These are phyloP conservation scores for Erythrophleum fordii DNA, from an alignment of 306 rosid genomes.

Conservation along the genomic window DNA sequence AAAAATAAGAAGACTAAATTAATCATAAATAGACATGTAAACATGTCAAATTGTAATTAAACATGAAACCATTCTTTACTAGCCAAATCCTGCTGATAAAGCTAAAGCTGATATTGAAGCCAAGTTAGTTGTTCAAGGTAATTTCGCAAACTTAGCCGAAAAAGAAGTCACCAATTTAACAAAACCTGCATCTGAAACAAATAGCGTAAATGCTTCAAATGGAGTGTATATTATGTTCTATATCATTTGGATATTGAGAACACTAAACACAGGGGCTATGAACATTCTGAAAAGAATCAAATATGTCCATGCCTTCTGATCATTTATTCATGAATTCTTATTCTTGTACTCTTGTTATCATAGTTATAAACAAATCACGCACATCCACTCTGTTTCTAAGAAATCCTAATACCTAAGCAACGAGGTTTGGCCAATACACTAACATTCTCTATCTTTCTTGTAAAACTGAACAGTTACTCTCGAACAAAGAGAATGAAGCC, in stretches of 20 bases:
- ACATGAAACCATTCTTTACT: background rate
- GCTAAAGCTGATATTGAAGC: background rate
- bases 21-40: background rate
- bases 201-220: background rate
- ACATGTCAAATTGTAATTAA: background rate
- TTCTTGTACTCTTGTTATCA: background rate
- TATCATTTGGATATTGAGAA: background rate
- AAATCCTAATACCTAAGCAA: background rate
- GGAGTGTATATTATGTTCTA: background rate
- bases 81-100: background rate
- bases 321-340: background rate
- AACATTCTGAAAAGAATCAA: background rate
- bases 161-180: background rate
- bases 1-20: background rate
- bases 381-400: background rate
- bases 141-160: background rate
- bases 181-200: background rate
- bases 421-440: background rate
- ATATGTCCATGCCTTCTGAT: background rate
- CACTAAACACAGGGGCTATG: background rate
- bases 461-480: conserved; percentile 23
- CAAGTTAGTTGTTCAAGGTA: background rate
- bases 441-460: background rate
- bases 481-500: conserved; percentile 32
- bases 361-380: background rate